Evolutionary conservation across 2,329 filamentous ascomycete genomes (phyloP).

Genomic region (Phaeomoniella chlamydospora): DNA sequence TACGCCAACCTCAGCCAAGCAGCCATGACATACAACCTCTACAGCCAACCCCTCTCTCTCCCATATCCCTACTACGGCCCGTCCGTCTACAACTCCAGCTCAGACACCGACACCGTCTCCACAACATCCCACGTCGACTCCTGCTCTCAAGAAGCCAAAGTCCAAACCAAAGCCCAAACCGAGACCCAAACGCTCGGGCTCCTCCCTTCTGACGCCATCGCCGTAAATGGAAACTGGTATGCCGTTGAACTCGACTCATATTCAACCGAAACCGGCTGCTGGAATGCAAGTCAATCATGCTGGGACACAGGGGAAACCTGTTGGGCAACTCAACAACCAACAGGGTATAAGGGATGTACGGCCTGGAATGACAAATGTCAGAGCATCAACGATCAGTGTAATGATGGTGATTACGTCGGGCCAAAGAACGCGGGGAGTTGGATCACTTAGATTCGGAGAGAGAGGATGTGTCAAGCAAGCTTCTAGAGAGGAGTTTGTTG

Average conservation of each 20-base stretch:
- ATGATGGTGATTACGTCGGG: conserved; percentile 23
- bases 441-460: no score
- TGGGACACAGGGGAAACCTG: conserved; percentile 47
- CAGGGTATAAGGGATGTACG: conserved; percentile 44
- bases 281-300: conserved; percentile 37
- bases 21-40: conserved; percentile 52
- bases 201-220: conserved; percentile 40
- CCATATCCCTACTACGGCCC: conserved; percentile 48
- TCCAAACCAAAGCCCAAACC: conserved; percentile 14
- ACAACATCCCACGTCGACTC: neutral
- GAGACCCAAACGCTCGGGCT: conserved; percentile 22
- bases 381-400: conserved; percentile 25
- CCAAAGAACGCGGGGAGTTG: conserved; percentile 27
- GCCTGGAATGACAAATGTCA: conserved; percentile 50
- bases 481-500: no score
- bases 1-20: conserved; percentile 41
- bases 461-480: no score
- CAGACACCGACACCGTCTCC: conserved; percentile 5
- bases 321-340: conserved; percentile 43
- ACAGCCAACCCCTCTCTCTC: conserved; percentile 32
- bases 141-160: conserved; percentile 3
- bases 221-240: conserved; percentile 62
- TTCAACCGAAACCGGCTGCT: conserved; percentile 42
- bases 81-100: conserved; percentile 32
- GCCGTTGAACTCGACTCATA: conserved; percentile 46